A percentile compares a stretch with the other conserved stretches of the same genome.
Evolutionary conservation across 495 filamentous ascomycete species (phyloP).

Genomic region (Tetracladium marchalianum): DNA sequence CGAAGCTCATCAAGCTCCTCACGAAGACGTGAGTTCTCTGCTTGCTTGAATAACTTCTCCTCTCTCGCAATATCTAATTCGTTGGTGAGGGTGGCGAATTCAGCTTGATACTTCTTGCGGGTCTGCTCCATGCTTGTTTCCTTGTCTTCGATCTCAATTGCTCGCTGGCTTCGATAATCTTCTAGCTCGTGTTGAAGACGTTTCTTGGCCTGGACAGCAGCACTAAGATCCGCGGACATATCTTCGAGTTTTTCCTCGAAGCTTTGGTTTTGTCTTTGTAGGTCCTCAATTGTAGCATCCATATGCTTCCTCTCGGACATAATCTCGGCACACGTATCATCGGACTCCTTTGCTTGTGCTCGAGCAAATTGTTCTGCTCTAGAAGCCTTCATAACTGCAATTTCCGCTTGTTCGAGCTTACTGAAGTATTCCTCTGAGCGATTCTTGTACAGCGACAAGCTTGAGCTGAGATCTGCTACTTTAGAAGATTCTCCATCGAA

Average conservation of each 20-base stretch:
- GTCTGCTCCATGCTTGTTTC: constrained; percentile 96
- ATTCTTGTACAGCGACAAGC: constrained; percentile 80
- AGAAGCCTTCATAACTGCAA: constrained; percentile 84
- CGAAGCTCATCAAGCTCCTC: constrained; percentile 93
- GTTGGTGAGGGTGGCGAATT: constrained; percentile 78
- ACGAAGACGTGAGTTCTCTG: constrained; percentile 63
- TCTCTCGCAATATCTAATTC: constrained; percentile 92
- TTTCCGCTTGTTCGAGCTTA: constrained; percentile 95
- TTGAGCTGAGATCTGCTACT: constrained; percentile 73
- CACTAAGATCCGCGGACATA: constrained; percentile 78
- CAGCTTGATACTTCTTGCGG: constrained; percentile 90
- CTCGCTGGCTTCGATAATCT: constrained; percentile 89
- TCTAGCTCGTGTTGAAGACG: constrained; percentile 95
- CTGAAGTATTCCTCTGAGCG: constrained; percentile 95
- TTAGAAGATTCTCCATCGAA: constrained; percentile 83
- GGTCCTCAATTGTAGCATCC: constrained; percentile 79
- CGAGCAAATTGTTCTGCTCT: constrained; percentile 92
- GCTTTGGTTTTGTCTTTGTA: constrained; percentile 80
- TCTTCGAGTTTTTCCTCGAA: constrained; percentile 90
- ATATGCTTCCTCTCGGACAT: constrained; percentile 89
- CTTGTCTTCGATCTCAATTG: constrained; percentile 94
- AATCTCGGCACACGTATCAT: constrained; percentile 81
- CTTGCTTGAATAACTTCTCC: constrained; percentile 53
- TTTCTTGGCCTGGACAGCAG: constrained; percentile 83
- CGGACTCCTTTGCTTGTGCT: constrained; percentile 76